These are phyloP conservation scores for Cercospora sp. DNA, from an alignment of 2,329 filamentous ascomycete genomes.

Conservation along the genomic window DNA sequence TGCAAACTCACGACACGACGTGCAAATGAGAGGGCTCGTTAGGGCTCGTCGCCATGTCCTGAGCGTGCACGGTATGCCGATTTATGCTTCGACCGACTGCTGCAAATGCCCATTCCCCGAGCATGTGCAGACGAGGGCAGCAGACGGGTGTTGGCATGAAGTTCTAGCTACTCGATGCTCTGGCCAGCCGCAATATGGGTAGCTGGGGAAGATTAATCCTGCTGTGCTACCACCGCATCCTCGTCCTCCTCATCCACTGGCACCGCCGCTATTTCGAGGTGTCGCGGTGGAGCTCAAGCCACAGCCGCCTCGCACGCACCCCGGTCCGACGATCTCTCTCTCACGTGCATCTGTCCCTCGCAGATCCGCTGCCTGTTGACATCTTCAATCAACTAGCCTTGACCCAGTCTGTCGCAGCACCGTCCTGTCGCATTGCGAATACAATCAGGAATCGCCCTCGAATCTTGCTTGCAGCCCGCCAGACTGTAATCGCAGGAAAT, in stretches of 20 bases:
- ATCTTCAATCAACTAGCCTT: background rate
- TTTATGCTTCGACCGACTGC: background rate
- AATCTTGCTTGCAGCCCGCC: background rate
- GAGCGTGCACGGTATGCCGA: background rate
- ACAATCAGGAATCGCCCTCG: background rate
- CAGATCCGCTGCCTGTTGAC: background rate
- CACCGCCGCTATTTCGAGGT: slow-evolving; percentile 3
- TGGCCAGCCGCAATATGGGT: background rate
- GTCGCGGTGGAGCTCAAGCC: background rate
- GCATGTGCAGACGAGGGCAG: background rate
- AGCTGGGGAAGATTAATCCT: background rate
- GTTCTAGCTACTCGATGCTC: background rate
- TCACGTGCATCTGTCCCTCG: background rate
- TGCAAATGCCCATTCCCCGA: background rate
- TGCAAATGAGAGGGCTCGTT: background rate
- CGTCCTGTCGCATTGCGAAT: background rate
- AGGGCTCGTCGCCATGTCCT: background rate
- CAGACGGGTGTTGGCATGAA: background rate
- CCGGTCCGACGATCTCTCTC: background rate
- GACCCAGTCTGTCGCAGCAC: background rate
- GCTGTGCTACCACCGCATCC: background rate
- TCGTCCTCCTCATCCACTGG: background rate
- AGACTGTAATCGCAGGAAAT: background rate
- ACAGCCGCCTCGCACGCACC: background rate
- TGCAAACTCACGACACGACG: background rate